phyloP scores from a whole-genome alignment of 2,329 filamentous ascomycete genomes.

The Epicoccum nigrum region DNA sequence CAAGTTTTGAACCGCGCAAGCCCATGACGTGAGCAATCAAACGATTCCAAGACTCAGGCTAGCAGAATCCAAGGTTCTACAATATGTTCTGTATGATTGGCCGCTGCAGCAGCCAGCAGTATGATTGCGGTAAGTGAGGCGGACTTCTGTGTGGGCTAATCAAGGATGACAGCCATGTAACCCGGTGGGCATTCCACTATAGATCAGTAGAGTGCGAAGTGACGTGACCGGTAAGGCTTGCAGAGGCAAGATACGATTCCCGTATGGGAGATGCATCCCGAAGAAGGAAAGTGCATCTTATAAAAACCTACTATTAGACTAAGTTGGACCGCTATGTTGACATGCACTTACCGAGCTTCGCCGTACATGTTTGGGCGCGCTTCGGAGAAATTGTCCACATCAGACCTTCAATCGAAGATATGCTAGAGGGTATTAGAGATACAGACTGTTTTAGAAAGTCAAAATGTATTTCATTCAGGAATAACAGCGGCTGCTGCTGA shows the following conservation, averaged over 20 bases:
- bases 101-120: not conserved
- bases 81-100: constrained; percentile 7
- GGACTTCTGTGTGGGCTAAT: not conserved
- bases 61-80: not conserved
- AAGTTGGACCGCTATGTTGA: not conserved
- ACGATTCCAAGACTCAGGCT: not conserved
- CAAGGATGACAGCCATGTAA: not conserved
- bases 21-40: not conserved
- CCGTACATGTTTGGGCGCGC: not conserved
- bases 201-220: not conserved
- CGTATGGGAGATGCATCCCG: constrained; percentile 8
- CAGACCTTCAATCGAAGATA: not conserved
- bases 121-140: constrained; percentile 2
- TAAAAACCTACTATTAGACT: not conserved
- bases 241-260: constrained; percentile 4
- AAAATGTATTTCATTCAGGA: not conserved
- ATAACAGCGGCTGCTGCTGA: not conserved
- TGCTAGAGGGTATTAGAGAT: constrained; percentile 7
- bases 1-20: not conserved
- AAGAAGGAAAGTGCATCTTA: constrained; percentile 1
- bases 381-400: not conserved
- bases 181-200: not conserved
- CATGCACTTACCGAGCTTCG: constrained; percentile 12
- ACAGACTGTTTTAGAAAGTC: not conserved
- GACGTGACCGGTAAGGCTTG: constrained; percentile 10